Base-by-base conservation (phyloP, 106 monocot genomes). In the Dendrobium catenatum region DNA sequence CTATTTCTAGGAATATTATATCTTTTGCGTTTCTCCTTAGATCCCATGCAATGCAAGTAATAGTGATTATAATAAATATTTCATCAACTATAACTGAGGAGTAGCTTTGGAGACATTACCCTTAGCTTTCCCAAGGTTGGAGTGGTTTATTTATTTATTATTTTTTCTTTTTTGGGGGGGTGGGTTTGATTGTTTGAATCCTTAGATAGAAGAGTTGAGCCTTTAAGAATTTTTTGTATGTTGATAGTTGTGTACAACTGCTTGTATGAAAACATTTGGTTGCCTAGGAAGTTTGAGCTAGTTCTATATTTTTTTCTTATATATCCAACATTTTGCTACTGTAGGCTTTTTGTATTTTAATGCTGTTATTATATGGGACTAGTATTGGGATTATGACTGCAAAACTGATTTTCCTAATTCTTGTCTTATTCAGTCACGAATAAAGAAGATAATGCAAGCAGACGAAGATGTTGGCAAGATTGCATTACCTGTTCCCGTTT, bases 381-480 rank as follows among this genome's bases (percentile, higher is more conserved):
- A 31, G n/a, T 70, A 70, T 13, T 70, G 70, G 4, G 2, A 33
- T 15, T 37, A 29, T 72, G 33, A 72, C 24, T 74, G 17, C 74
- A 70, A 37, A 43, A 19, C 19, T 74, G 42, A 42, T 42, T 74
- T 74, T 43, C 29, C 42, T 44, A 20, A 44, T n/a, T n/a, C 6
- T 43, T 66, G 64, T 66, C 5, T 48, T 78, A 68, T 27, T 79
- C 87, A 92, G 95, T 76, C 92, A 44, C 89, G 95, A 79, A 95
- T 95, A 51, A 95, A 95, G 79, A 95, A 95, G 84, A 95, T 95
- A 75, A 95, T 95, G 95, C 92, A 95, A 92, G 79, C 92, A 42
- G 95, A 95, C 77, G 95, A 95, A 78, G 95, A 92, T 83, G 83
- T 95, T 75, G 95, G 95, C 47, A 95, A 95, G 88, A 95, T 95